Conservation (phyloP, 73 alveolate species). For the Symbiodinium natans region DNA sequence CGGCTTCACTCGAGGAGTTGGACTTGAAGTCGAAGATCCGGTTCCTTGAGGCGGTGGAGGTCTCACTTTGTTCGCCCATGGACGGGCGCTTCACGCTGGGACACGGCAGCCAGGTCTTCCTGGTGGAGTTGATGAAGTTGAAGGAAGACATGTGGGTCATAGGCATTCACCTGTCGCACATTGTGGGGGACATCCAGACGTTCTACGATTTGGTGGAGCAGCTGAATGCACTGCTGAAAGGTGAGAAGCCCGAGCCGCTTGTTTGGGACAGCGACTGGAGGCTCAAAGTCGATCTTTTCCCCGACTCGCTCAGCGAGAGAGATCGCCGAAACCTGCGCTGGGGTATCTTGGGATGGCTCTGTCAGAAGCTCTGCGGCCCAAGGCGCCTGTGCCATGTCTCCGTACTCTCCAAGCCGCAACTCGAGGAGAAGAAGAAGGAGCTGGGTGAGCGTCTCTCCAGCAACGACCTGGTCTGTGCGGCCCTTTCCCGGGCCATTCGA, state of each 20-base stretch:
- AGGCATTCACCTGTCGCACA: constrained; percentile 52
- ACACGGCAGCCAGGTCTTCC: constrained; percentile 56
- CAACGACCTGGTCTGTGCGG: constrained; percentile 63
- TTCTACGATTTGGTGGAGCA: constrained; percentile 64
- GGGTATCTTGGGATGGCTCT: constrained; percentile 65
- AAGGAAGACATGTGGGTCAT: constrained; percentile 3
- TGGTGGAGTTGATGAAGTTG: constrained; percentile 67
- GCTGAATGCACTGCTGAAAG: constrained; percentile 18
- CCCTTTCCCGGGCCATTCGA: constrained; percentile 41
- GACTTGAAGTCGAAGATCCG: constrained; percentile 38
- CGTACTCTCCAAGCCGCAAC: constrained; percentile 25
- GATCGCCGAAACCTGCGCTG: constrained; percentile 36
- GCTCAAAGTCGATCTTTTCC: constrained; percentile 30
- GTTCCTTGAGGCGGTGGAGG: constrained; percentile 24
- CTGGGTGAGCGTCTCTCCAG: neutral
- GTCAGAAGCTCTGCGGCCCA: constrained; percentile 39
- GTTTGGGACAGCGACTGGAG: constrained; percentile 70
- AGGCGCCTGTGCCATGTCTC: constrained; percentile 28
- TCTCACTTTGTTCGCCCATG: neutral
- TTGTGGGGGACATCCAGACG: constrained; percentile 79
- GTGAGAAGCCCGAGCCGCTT: neutral
- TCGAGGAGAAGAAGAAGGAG: constrained; percentile 4
- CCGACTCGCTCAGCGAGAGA: neutral
- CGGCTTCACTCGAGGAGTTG: neutral
- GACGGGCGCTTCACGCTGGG: constrained; percentile 22